Evolutionary conservation across 495 filamentous ascomycete species (phyloP).

Genomic region (Annulohypoxylon nitens): DNA sequence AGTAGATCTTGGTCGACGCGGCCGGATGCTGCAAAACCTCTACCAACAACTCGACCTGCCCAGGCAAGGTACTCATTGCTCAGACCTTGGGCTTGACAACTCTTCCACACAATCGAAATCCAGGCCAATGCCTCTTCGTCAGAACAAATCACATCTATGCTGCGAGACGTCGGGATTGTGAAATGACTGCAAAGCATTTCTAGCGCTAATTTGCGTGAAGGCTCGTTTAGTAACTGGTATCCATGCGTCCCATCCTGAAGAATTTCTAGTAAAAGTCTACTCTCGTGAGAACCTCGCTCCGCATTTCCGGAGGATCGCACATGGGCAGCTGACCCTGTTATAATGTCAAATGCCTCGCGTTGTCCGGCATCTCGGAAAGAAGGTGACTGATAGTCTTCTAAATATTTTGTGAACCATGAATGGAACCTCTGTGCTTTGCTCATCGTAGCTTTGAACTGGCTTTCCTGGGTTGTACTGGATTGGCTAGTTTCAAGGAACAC

Average conservation of each 20-base stretch:
- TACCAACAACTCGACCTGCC: constrained; percentile 85
- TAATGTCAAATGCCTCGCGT: constrained; percentile 69
- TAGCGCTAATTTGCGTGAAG: constrained; percentile 77
- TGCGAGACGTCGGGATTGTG: constrained; percentile 65
- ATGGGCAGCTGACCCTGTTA: constrained; percentile 72
- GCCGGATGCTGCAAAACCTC: constrained; percentile 83
- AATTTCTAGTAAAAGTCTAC: constrained; percentile 78
- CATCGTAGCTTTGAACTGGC: constrained; percentile 76
- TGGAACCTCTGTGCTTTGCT: constrained; percentile 75
- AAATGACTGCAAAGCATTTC: constrained; percentile 81
- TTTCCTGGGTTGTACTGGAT: constrained; percentile 79
- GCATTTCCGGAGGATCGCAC: constrained; percentile 71
- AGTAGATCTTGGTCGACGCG: constrained; percentile 69
- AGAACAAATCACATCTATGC: constrained; percentile 71
- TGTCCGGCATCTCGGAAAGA: constrained; percentile 60
- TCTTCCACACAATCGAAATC: constrained; percentile 77
- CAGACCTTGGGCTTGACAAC: constrained; percentile 70
- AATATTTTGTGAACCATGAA: constrained; percentile 75
- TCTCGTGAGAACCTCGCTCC: constrained; percentile 72
- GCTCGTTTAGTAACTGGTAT: constrained; percentile 73
- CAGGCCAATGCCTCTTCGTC: constrained; percentile 72
- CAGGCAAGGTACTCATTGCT: constrained; percentile 81
- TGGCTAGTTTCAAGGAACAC: constrained; percentile 77
- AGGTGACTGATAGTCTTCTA: constrained; percentile 68
- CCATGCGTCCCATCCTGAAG: constrained; percentile 75